These are phyloP conservation scores for Penicillium egyptiacum DNA, from an alignment of 495 filamentous ascomycete species.

Conservation along the genomic window DNA sequence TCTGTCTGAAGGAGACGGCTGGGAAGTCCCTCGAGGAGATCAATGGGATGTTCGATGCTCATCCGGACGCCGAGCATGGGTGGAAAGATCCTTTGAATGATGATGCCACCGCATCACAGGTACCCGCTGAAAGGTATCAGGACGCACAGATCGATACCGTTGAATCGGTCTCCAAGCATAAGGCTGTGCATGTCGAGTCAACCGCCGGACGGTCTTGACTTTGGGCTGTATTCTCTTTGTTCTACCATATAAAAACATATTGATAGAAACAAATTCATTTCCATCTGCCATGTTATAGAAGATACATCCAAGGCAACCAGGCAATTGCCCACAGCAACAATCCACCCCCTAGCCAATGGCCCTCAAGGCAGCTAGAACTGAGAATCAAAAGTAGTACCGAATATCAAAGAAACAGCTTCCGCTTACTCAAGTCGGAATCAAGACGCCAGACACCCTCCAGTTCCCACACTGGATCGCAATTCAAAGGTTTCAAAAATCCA, in stretches of 20 bases:
- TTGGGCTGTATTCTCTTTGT: neutral
- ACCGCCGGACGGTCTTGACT: constrained; percentile 23
- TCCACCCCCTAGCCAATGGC: neutral
- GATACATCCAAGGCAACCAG: neutral
- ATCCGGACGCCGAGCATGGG: constrained; percentile 20
- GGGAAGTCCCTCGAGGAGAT: constrained; percentile 77
- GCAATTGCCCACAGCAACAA: neutral
- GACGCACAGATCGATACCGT: constrained; percentile 5
- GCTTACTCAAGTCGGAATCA: constrained; percentile 1
- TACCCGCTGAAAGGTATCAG: neutral
- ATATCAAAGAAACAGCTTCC: constrained; percentile 5
- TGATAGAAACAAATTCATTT: neutral
- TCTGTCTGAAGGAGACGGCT: constrained; percentile 60
- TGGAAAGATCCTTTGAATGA: constrained; percentile 18
- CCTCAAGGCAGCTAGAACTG: constrained; percentile 4
- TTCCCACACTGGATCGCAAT: constrained; percentile 19
- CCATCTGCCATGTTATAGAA: constrained; percentile 9
- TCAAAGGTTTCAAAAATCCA: neutral
- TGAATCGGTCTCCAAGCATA: constrained; percentile 15
- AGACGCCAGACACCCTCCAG: constrained; percentile 28
- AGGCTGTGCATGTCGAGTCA: constrained; percentile 17
- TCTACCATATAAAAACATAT: neutral
- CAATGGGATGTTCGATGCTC: constrained; percentile 54
- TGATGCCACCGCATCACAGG: neutral
- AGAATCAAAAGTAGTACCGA: neutral